These are phyloP conservation scores for Larix kaempferi DNA, from an alignment of 75 land plant species.

Conservation along the genomic window DNA sequence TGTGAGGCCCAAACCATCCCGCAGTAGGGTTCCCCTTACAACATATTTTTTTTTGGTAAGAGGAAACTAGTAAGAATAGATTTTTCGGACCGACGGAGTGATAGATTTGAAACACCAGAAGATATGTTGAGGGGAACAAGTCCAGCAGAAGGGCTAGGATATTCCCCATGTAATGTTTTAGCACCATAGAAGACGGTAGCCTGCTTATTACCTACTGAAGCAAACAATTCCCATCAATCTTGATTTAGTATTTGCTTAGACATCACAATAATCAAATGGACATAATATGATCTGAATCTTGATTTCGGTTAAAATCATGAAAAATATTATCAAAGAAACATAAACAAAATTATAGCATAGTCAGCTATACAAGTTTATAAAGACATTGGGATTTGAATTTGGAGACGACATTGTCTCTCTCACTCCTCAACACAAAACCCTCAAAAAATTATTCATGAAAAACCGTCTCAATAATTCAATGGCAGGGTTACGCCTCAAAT, in stretches of 20 bases:
- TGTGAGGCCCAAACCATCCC: slow-evolving; percentile 23
- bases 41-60: background rate
- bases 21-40: background rate
- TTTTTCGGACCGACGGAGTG: background rate
- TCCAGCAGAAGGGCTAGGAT: background rate
- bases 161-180: background rate
- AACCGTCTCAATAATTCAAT: too few relatives aligned
- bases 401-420: too few relatives aligned
- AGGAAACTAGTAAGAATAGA: background rate
- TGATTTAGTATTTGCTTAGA: background rate
- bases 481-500: too few relatives aligned
- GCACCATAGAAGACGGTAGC: background rate
- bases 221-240: background rate
- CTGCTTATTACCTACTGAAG: slow-evolving; percentile 7
- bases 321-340: too few relatives aligned
- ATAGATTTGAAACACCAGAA: slow-evolving; percentile 3
- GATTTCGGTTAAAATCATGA: background rate
- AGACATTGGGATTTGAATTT: too few relatives aligned
- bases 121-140: background rate
- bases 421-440: too few relatives aligned
- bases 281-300: background rate
- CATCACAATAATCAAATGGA: background rate
- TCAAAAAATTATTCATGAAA: too few relatives aligned
- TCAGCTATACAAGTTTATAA: too few relatives aligned
- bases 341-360: too few relatives aligned